These are phyloP conservation scores for Aspergillus ellipticus DNA, from an alignment of 495 filamentous ascomycete genomes.

Conservation along the genomic window DNA sequence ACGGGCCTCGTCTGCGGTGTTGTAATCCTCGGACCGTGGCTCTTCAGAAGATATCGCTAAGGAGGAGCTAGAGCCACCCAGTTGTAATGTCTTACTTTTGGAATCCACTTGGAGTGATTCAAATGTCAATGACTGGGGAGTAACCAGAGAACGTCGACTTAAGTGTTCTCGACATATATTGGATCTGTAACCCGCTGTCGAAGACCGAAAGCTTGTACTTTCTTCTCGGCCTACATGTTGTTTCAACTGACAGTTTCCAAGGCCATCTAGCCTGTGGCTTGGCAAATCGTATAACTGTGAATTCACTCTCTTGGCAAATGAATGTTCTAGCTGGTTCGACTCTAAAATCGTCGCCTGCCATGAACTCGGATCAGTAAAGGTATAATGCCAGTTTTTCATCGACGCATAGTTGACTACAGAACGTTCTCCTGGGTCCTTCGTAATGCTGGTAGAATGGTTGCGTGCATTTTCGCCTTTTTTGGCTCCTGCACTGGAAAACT, in stretches of 20 bases:
- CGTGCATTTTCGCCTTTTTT: not conserved
- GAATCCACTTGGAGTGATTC: not conserved
- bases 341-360: no score
- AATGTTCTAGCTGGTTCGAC: no score
- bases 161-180: not conserved
- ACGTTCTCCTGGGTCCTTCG: not conserved
- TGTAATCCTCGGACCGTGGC: constrained; percentile 28
- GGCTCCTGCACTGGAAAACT: not conserved
- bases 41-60: constrained; percentile 17
- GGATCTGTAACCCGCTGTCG: not conserved
- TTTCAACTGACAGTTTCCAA: not conserved
- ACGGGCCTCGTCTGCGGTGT: constrained; percentile 36
- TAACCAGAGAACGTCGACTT: not conserved
- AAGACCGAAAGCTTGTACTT: not conserved
- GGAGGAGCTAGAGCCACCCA: constrained; percentile 16
- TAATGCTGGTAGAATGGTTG: not conserved
- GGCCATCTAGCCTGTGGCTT: no score
- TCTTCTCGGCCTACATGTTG: not conserved
- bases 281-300: no score
- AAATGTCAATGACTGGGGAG: constrained; percentile 1
- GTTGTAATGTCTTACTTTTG: not conserved
- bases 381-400: no score
- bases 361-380: no score
- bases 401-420: not conserved
- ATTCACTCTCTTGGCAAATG: no score